Conservation (phyloP, 164 flowering plant genomes). For the Buxus sempervirens region DNA sequence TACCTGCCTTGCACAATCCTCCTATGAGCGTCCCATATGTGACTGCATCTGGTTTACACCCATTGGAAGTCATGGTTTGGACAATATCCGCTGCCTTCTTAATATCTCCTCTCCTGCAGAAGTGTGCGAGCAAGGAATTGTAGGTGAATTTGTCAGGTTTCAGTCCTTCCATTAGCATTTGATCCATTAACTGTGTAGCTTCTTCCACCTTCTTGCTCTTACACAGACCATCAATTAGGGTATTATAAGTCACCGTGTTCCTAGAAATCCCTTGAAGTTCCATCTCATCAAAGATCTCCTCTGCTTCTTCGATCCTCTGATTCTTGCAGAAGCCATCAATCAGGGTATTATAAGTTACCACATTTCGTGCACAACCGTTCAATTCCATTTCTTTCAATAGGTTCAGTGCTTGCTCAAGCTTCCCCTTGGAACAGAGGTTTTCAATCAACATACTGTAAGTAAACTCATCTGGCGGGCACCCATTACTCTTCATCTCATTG, state of each 20-base stretch:
- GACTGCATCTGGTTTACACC: conserved; percentile 74
- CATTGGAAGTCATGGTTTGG: conserved; percentile 67
- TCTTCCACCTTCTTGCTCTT: conserved; percentile 63
- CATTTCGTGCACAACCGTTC: conserved; percentile 66
- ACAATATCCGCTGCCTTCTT: conserved; percentile 81
- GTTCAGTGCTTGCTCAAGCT: conserved; percentile 55
- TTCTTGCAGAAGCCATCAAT: conserved; percentile 80
- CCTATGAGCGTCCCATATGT: conserved; percentile 79
- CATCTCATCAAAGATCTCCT: conserved; percentile 90
- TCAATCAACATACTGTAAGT: conserved; percentile 79
- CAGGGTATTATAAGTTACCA: conserved; percentile 69
- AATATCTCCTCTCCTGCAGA: conserved; percentile 65
- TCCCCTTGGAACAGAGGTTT: conserved; percentile 54
- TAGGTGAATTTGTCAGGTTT: conserved; percentile 82
- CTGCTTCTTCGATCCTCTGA: conserved; percentile 66
- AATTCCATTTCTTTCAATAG: conserved; percentile 82
- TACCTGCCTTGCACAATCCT: conserved; percentile 71
- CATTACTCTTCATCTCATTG: conserved; percentile 65
- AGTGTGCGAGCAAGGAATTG: conserved; percentile 66
- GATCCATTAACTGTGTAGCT: conserved; percentile 75
- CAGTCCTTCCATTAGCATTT: conserved; percentile 80
- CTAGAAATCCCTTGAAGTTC: conserved; percentile 79
- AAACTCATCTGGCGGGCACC: conserved; percentile 74
- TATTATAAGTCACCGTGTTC: conserved; percentile 69
- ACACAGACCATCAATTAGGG: conserved; percentile 79